These are phyloP conservation scores for Starmera amethionina DNA, from an alignment of 805 yeast genomes.

Conservation along the genomic window DNA sequence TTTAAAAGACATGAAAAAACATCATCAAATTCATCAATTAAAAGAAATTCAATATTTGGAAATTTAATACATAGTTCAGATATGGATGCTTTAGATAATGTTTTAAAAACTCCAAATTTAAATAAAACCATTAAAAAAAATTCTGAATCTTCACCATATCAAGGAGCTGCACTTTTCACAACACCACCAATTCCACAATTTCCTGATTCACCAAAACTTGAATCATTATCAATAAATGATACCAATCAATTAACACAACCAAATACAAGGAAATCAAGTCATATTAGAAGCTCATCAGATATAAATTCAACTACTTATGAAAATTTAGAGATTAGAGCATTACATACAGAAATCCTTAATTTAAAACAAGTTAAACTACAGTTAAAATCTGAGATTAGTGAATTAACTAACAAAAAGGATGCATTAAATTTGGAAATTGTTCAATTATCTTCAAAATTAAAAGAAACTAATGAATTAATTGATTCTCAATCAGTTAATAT, in stretches of 20 bases:
- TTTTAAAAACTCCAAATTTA: slow-evolving; percentile 6
- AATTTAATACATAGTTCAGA: background rate
- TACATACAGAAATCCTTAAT: slow-evolving; percentile 30
- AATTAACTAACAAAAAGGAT: slow-evolving; percentile 36
- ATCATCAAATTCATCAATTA: slow-evolving; percentile 2
- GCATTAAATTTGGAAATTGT: slow-evolving; percentile 36
- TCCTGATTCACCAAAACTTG: background rate
- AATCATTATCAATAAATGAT: slow-evolving; percentile 4
- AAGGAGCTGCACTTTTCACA: slow-evolving; percentile 16
- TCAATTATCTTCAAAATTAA: slow-evolving; percentile 17
- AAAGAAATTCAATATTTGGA: background rate
- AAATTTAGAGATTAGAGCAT: slow-evolving; percentile 27
- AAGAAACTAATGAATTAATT: slow-evolving; percentile 3
- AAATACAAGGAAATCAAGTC: background rate
- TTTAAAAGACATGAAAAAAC: slow-evolving; percentile 15
- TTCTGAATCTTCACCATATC: slow-evolving; percentile 8
- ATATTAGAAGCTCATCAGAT: slow-evolving; percentile 5
- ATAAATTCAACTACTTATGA: slow-evolving; percentile 3
- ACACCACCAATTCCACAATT: slow-evolving; percentile 18
- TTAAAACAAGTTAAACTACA: slow-evolving; percentile 33
- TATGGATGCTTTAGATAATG: background rate
- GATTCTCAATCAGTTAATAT: background rate
- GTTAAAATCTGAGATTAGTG: slow-evolving; percentile 40
- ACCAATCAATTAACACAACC: background rate
- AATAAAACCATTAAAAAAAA: slow-evolving; percentile 1